Base-by-base conservation (phyloP, 305 asterid genomes). In the Fraxinus velutina region DNA sequence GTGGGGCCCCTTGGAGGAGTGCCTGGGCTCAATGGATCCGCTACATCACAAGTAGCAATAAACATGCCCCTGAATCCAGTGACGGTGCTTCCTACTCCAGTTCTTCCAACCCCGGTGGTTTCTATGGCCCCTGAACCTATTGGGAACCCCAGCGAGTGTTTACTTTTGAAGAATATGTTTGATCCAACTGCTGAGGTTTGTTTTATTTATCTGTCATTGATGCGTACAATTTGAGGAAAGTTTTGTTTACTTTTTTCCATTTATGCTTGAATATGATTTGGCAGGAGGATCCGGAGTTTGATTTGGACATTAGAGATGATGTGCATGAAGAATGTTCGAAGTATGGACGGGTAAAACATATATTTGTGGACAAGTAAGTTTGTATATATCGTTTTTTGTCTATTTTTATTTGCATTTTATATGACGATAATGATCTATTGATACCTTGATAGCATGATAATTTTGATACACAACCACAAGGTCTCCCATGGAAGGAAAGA, bases 141-240 rank as follows among this genome's bases (percentile, higher is more conserved):
- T 85, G 99, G 99, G 81, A 92, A 84, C 32, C 98, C 98, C 79
- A 95, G 98, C 79, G 99, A 95, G 87, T 94, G 99, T 83, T 87
- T 95, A 81, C 88, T 95, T 73, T 88, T 95, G 88, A 95, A 95
- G 90, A 95, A 95, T 86, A 95, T 95, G 99, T 95, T 93, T 76
- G 99, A 95, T 87, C 98, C 99, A 68, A 88, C 92, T 44, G 64
- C 91, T 60, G 99, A 95, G 99, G 99, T 95, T 79, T 19, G 90
- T 86, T 50, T 55, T 44, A 24, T 57, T 10, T 66, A 30, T 76
- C 80, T 64, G n/a, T 66, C 64, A 5, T 76, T 81, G 37, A 70
- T 70, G 75, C 10, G 0, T 70, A 13, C 42, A 1, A 15, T 5
- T 27, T 13, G 42, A 29, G 22, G 17, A 24, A 24, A 13, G 75